A percentile compares a stretch with the other conserved stretches of the same genome.
Evolutionary conservation across 371 early-diverging fungal species (phyloP).

Genomic region (Modicella reniformis): DNA sequence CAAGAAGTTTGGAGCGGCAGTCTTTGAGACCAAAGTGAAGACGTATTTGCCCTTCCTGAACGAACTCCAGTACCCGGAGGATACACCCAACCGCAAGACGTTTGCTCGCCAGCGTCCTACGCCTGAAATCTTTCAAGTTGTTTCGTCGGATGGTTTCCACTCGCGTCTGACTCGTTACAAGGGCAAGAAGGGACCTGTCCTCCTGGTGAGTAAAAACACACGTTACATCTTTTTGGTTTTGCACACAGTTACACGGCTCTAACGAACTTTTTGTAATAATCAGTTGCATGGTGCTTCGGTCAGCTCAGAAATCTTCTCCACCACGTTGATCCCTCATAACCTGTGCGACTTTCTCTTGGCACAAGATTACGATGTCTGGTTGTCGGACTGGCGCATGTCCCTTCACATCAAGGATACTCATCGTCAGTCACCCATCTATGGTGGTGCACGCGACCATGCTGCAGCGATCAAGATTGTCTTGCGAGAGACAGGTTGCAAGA

Average conservation of each 20-base stretch:
- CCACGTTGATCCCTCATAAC: conserved; percentile 51
- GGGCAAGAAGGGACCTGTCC: conserved; percentile 55
- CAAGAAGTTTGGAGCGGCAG: conserved; percentile 37
- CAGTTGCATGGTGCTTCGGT: conserved; percentile 56
- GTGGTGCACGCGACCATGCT: conserved; percentile 43
- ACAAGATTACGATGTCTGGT: conserved; percentile 56
- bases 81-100: conserved; percentile 34
- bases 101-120: conserved; percentile 43
- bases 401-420: conserved; percentile 31
- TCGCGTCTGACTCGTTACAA: conserved; percentile 45
- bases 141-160: conserved; percentile 40
- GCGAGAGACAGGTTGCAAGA: conserved; percentile 44
- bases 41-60: conserved; percentile 50
- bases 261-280: too few relatives aligned
- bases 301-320: conserved; percentile 53
- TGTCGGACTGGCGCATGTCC: conserved; percentile 55
- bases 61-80: conserved; percentile 48
- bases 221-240: not conserved
- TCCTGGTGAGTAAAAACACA: conserved; percentile 48
- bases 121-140: conserved; percentile 37
- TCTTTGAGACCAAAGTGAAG: conserved; percentile 30
- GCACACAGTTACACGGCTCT: not conserved
- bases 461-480: conserved; percentile 53
- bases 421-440: conserved; percentile 51
- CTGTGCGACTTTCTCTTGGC: conserved; percentile 54